A percentile compares a stretch with the other conserved stretches of the same genome.
Evolutionary conservation across 441 rosid genomes (phyloP).

Genomic region (Arabidopsis hybrid): DNA sequence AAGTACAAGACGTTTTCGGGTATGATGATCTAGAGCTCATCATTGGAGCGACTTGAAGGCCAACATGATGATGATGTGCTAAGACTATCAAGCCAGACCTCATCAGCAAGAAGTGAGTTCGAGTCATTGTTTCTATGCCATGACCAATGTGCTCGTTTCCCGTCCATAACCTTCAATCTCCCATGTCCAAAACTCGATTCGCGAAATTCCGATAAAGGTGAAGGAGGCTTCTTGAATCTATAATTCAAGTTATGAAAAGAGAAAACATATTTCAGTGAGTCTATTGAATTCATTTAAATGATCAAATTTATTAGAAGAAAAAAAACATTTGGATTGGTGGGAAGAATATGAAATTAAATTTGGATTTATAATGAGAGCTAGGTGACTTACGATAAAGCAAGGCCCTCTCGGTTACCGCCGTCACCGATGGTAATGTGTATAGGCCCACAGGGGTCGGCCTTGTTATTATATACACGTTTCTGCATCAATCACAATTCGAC

Average conservation of each 20-base stretch:
- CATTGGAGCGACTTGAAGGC: slow-evolving; percentile 23
- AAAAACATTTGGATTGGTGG: background rate
- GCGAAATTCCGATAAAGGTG: slow-evolving; percentile 60
- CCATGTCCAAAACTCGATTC: slow-evolving; percentile 93
- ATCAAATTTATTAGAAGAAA: background rate
- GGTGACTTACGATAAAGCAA: slow-evolving; percentile 63
- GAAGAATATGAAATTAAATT: slow-evolving; percentile 2
- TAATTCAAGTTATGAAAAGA: background rate
- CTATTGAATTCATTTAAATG: background rate
- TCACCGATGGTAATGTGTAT: slow-evolving; percentile 81
- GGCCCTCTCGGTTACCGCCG: slow-evolving; percentile 91
- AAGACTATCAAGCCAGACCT: slow-evolving; percentile 61
- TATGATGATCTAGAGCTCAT: slow-evolving; percentile 42
- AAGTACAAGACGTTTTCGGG: background rate
- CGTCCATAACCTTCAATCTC: slow-evolving; percentile 53
- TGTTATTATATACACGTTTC: slow-evolving; percentile 72
- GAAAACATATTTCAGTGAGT: background rate
- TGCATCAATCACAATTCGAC: slow-evolving; percentile 40
- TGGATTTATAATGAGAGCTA: background rate
- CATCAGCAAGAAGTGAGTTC: slow-evolving; percentile 55
- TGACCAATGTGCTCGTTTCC: slow-evolving; percentile 72
- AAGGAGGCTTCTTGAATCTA: slow-evolving; percentile 68
- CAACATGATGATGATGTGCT: slow-evolving; percentile 49
- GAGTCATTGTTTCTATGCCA: slow-evolving; percentile 91
- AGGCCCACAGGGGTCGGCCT: slow-evolving; percentile 79